Conservation (phyloP, 108 stramenopile species). For the Skeletonema potamos region DNA sequence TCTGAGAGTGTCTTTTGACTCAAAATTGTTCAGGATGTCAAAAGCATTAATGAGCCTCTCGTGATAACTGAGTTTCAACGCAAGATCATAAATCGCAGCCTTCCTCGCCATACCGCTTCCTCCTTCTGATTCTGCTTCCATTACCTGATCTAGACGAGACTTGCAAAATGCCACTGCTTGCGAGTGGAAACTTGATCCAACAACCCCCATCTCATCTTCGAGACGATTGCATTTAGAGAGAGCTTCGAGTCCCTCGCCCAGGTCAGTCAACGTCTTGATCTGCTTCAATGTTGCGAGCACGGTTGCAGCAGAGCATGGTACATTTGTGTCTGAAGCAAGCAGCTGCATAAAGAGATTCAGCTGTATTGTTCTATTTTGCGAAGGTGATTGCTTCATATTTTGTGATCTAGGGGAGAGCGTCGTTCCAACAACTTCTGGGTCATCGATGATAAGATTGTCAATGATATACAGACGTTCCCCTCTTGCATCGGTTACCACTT, state of each 20-base stretch:
- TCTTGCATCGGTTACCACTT: constrained; percentile 1
- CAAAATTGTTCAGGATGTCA: constrained; percentile 65
- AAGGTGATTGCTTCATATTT: constrained; percentile 1
- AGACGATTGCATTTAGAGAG: constrained; percentile 59
- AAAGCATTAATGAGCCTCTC: constrained; percentile 50
- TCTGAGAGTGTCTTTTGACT: constrained; percentile 25
- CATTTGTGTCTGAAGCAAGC: constrained; percentile 61
- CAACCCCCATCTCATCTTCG: constrained; percentile 65
- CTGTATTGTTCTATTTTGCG: constrained; percentile 45
- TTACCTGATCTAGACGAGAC: constrained; percentile 55
- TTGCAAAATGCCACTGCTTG: constrained; percentile 60
- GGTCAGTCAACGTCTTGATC: constrained; percentile 66
- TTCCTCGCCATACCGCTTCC: constrained; percentile 34
- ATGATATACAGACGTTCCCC: constrained; percentile 17
- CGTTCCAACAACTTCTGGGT: neutral
- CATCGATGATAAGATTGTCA: constrained; percentile 38
- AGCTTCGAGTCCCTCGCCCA: constrained; percentile 65
- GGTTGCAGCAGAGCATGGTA: constrained; percentile 53
- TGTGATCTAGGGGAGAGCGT: neutral
- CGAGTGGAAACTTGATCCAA: constrained; percentile 68
- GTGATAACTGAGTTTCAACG: constrained; percentile 62
- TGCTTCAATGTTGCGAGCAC: constrained; percentile 62
- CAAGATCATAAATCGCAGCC: constrained; percentile 39
- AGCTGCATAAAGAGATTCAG: constrained; percentile 74
- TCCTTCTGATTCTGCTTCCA: constrained; percentile 32